Percentiles rank a stretch among this genome's conserved stretches.
phyloP scores from a whole-genome alignment of 2,329 filamentous ascomycete species.

The Ascochyta lentis region DNA sequence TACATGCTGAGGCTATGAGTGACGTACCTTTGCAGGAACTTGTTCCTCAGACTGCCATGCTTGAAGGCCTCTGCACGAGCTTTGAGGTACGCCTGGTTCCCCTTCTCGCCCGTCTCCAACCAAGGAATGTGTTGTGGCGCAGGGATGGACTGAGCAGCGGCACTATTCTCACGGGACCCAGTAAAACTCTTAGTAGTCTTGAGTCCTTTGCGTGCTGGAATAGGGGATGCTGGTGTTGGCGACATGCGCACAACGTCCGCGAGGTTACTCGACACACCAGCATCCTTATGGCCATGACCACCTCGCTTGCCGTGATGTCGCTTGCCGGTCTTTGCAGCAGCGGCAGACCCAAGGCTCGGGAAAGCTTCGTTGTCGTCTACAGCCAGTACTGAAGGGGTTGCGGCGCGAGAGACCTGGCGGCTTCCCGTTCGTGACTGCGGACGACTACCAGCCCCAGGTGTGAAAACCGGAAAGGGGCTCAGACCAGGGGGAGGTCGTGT shows the following conservation, averaged over 20 bases:
- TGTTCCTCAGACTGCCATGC: constrained; percentile 94
- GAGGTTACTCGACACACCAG: constrained; percentile 71
- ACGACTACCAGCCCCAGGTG: constrained; percentile 62
- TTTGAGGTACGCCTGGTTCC: constrained; percentile 94
- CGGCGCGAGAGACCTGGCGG: constrained; percentile 72
- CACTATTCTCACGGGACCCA: constrained; percentile 76
- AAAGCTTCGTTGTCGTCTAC: constrained; percentile 97
- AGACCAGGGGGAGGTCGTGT: constrained; percentile 73
- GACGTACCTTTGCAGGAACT: constrained; percentile 88
- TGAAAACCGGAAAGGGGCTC: constrained; percentile 67
- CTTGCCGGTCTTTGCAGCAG: constrained; percentile 76
- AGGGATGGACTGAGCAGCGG: constrained; percentile 81
- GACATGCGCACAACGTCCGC: constrained; percentile 97
- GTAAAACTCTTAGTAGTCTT: constrained; percentile 71
- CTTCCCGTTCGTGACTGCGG: constrained; percentile 85
- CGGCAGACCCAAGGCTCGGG: constrained; percentile 80
- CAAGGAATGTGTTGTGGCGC: constrained; percentile 93
- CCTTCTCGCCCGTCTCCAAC: constrained; percentile 89
- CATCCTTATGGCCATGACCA: constrained; percentile 71
- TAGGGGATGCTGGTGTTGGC: constrained; percentile 74
- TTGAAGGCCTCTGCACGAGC: constrained; percentile 95
- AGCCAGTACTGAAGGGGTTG: constrained; percentile 72
- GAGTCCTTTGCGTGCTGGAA: constrained; percentile 63
- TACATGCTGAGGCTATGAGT: constrained; percentile 6
- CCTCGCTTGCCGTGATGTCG: constrained; percentile 93